Evolutionary conservation across 768 basidiomycete genomes (phyloP), one percentile per base, ranked within the genome.

Genomic region (Trametopsis cervina): DNA sequence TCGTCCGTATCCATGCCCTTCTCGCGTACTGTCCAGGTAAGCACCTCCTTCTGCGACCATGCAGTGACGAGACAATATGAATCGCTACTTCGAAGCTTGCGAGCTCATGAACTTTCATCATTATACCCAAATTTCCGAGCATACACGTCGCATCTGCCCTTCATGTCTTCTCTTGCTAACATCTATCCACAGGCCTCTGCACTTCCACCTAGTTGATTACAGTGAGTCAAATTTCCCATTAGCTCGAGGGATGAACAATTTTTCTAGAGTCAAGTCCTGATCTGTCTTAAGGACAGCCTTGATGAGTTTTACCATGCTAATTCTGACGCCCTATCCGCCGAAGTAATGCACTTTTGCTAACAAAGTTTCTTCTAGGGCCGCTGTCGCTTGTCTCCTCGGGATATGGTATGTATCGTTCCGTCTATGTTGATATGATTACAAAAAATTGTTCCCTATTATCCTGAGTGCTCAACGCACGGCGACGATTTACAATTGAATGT

Each of bases 101-200:
- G 53, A 67, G 85, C 77, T 82, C 20, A 75, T 88, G 86, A 89
- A 69, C 64, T 67, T 63, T 56, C 54, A 69, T 72, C 71, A 77
- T 62, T n/a, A 90, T 89, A 90, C 87, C 88, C 87, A 89, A 90
- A 89, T 90, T 89, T 89, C 88, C 70, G 87, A 89, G 74, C 69
- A 57, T 66, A 62, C 44, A 52, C 52, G 54, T 43, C 27, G n/a
- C n/a, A n/a, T 41, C 52, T 52, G 51, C 23, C 12, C 50, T 36
- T 44, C 48, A 11, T 36, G 13, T 44, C 44, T 18, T 22, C 39
- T 40, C 15, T 48, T 48, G 51, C 53, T 61, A 39, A 61, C 46
- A 9, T 26, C 15, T 25, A 9, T 40, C 22, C 2, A n/a, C 20
- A 15, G n/a, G n/a, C n/a, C n/a, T n/a, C n/a, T n/a, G n/a, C n/a